Percentiles rank a stretch among this genome's conserved stretches.
These are phyloP conservation scores for Penicillium riverlandense DNA, from an alignment of 495 filamentous ascomycete genomes.

Conservation along the genomic window DNA sequence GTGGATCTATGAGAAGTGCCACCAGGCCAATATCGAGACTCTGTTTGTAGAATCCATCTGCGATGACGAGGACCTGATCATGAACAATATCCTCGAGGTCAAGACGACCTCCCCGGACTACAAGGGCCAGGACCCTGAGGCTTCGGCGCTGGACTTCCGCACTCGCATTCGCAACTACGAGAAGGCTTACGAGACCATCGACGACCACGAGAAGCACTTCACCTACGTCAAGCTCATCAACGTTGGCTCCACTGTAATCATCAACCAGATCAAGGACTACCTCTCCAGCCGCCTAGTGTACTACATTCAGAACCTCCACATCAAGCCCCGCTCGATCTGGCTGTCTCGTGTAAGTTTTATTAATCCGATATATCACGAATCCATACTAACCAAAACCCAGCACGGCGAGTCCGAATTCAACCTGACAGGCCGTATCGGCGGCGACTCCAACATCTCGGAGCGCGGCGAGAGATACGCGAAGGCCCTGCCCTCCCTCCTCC, in stretches of 20 bases:
- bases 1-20: conserved; percentile 80
- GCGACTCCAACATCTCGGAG: conserved; percentile 79
- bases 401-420: conserved; percentile 95
- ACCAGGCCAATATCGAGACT: conserved; percentile 70
- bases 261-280: conserved; percentile 96
- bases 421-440: conserved; percentile 79
- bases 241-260: conserved; percentile 88
- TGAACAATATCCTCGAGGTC: conserved; percentile 95
- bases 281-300: conserved; percentile 93
- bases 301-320: conserved; percentile 97
- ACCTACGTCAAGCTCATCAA: conserved; percentile 98
- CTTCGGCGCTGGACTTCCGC: conserved; percentile 82
- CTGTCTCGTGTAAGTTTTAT: conserved; percentile 71
- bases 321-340: conserved; percentile 96
- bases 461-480: conserved; percentile 81
- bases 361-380: not conserved
- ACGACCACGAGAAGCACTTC: conserved; percentile 71
- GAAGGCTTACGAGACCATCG: conserved; percentile 88
- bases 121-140: conserved; percentile 84
- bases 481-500: conserved; percentile 72
- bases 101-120: conserved; percentile 97
- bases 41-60: conserved; percentile 95
- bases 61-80: conserved; percentile 89
- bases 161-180: conserved; percentile 95
- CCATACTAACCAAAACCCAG: conserved; percentile 29